Evolutionary conservation across 805 yeast species (phyloP).

Genomic region (Barnettozyma populi): DNA sequence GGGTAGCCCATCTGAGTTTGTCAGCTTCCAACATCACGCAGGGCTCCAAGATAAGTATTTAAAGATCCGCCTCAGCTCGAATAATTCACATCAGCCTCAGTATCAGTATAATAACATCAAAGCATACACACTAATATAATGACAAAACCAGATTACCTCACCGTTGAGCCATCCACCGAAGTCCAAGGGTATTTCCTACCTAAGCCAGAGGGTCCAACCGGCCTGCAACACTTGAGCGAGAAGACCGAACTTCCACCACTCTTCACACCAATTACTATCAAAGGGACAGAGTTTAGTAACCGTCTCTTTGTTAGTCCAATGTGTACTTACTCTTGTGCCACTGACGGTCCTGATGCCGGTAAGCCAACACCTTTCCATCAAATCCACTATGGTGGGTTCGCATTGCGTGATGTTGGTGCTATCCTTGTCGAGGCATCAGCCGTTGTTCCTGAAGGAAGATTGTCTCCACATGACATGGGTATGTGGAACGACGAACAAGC

Average conservation of each 20-base stretch:
- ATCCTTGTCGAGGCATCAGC: constrained; percentile 42
- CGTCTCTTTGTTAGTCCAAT: constrained; percentile 53
- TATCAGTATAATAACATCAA: too few relatives aligned
- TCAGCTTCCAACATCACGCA: too few relatives aligned
- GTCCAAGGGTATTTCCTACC: constrained; percentile 6
- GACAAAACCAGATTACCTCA: background rate
- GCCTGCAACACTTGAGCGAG: background rate
- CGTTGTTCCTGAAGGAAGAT: constrained; percentile 36
- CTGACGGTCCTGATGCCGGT: constrained; percentile 27
- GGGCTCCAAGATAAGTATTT: too few relatives aligned
- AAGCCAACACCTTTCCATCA: constrained; percentile 41
- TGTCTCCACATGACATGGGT: constrained; percentile 43
- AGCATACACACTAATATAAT: too few relatives aligned
- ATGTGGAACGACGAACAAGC: constrained; percentile 49
- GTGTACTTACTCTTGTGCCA: constrained; percentile 44
- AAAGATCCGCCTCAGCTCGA: too few relatives aligned
- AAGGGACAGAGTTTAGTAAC: constrained; percentile 32
- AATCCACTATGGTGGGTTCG: constrained; percentile 43
- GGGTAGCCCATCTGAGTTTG: background rate
- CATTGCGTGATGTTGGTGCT: constrained; percentile 45
- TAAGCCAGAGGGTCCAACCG: constrained; percentile 1
- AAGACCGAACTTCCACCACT: constrained; percentile 15
- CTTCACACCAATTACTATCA: constrained; percentile 19
- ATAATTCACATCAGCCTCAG: too few relatives aligned
- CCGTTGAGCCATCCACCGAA: constrained; percentile 4